Evolutionary conservation across 306 rosid genomes (phyloP), one percentile per base, ranked within the genome.

Genomic region (Vicia villosa): DNA sequence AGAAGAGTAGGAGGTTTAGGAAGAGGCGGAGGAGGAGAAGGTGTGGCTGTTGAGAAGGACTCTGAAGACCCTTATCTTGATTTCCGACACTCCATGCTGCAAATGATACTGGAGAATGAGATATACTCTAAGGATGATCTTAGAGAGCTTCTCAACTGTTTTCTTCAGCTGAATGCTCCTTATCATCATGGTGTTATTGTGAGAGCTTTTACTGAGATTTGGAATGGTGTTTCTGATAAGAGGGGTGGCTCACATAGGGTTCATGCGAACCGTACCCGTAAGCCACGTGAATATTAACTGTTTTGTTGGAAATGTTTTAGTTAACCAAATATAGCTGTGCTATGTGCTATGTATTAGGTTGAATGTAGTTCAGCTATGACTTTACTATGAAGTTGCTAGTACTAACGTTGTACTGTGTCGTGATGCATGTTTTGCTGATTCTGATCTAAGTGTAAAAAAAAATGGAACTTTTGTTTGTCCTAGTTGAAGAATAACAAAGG

Each of bases 1-100:
- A 70, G 74, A 51, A 69, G 70, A 0, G 81, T 79, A 3, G 76
- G 70, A 0, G 88, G 91, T 6, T 84, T 91, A 11, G 98, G 98
- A 0, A 82, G 86, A 51, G 83, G 66, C 0, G 97, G 97, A 2
- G 84, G 97, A 2, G 84, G 81, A 32, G 89, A 85, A 73, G 89
- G 95, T 13, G 80, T 95, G 51, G 95, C 99, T 0, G 90, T 95
- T 34, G 99, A 91, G 89, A 89, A 91, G 68, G 96, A 95, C 10
- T 91, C 99, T 16, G 91, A 88, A 69, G 97, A 95, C 72, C 99
- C 99, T 51, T 95, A 95, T 74, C 38, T 88, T 52, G 99, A 95
- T 49, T 91, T 95, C 63, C 75, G 92, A 55, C 91, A 86, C 0
- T 95, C 99, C 20, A 95, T 95, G 99, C 88, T 89, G 1, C 95